phyloP scores from a whole-genome alignment of 768 basidiomycete species.

The Xerocomus potaroensis region DNA sequence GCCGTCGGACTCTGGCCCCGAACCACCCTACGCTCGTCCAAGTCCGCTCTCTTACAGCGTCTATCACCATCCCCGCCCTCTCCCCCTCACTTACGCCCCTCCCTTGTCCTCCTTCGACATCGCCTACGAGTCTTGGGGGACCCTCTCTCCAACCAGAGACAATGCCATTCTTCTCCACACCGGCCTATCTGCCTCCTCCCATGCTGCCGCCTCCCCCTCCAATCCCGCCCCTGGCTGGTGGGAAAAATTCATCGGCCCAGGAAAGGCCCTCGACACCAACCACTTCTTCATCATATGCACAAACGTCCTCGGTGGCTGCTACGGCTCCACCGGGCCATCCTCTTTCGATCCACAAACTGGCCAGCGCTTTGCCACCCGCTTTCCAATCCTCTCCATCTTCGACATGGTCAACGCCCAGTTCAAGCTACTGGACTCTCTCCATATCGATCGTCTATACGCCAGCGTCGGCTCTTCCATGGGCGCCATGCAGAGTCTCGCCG shows the following conservation, averaged over 20 bases:
- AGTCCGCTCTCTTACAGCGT: conserved; percentile 67
- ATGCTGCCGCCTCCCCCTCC: conserved; percentile 75
- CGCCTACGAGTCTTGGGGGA: conserved; percentile 99
- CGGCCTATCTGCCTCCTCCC: conserved; percentile 92
- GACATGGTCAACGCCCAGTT: conserved; percentile 98
- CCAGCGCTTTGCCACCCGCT: conserved; percentile 79
- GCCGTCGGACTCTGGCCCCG: conserved; percentile 57
- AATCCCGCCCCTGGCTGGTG: conserved; percentile 94
- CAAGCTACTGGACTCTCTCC: conserved; percentile 75
- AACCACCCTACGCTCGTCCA: conserved; percentile 79
- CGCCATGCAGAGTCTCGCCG: conserved; percentile 94
- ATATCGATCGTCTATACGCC: conserved; percentile 83
- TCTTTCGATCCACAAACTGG: conserved; percentile 68
- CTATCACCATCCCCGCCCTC: conserved; percentile 57
- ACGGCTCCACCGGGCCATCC: conserved; percentile 94
- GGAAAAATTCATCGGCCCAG: conserved; percentile 97
- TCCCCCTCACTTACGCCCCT: conserved; percentile 63
- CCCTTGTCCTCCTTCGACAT: conserved; percentile 70
- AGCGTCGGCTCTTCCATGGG: conserved; percentile 97
- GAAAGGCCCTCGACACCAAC: conserved; percentile 89
- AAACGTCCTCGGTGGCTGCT: conserved; percentile 96
- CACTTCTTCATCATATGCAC: conserved; percentile 92
- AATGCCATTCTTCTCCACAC: conserved; percentile 96
- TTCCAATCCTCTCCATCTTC: conserved; percentile 90
- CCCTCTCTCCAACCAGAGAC: conserved; percentile 66